Base-by-base conservation (phyloP, 2,329 filamentous ascomycete genomes). In the Xylaria digitata region DNA sequence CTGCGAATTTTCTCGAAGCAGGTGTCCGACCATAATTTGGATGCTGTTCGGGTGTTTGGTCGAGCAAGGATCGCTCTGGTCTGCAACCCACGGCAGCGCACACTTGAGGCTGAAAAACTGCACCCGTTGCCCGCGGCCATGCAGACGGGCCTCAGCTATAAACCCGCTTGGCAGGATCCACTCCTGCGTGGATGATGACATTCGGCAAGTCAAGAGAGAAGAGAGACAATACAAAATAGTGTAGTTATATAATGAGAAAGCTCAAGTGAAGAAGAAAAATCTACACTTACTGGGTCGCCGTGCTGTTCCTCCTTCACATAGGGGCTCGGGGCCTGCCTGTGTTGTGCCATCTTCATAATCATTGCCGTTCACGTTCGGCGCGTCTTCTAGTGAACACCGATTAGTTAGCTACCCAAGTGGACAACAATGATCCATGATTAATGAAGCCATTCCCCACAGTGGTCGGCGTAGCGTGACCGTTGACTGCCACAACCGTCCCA, bases 261-360 rank as follows among this genome's bases (percentile, higher is more conserved):
- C 8, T 9, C 11, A 37, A 37, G 2, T 37, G 11, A 11, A 37
- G 8, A 11, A 68, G 75, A 48, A 11, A 59, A 55, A 66, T 32
- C 72, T 67, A 40, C 62, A 80, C 81, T 81, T 71, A 83, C 81
- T 72, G 79, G 75, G 69, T 82, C 81, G 69, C 76, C 75, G 43
- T 79, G 78, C 21, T 72, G 74, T 72, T 83, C 81, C 70, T 82
- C 81, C 72, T 83, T 82, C 67, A 79, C 71, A 62, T 78, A 81
- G 55, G 80, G 78, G 76, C 78, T 77, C 61, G 80, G 75, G 74
- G 77, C 79, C 78, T 82, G 81, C 70, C 80, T 80, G 70, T 81
- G 80, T 71, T 81, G 80, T 71, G 80, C 80, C 82, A 83, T 83
- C 73, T 80, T 80, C 74, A 80, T 79, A 75, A 80, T 78, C 80